Evolutionary conservation across 2,329 filamentous ascomycete genomes (phyloP).

Genomic region (Neonectria hederae): DNA sequence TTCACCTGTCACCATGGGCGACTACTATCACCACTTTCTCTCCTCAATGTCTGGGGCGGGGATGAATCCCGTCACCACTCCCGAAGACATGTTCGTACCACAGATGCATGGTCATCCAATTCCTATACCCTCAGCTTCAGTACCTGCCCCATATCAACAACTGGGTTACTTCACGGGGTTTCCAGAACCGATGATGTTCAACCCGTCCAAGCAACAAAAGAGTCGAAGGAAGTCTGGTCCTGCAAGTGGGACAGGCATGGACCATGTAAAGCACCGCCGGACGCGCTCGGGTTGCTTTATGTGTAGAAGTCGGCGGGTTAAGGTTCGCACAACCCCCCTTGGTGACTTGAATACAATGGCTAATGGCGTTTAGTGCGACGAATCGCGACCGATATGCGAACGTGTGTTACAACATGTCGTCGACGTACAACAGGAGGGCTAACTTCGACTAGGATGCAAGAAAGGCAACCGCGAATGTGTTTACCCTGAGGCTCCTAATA

Average conservation of each 20-base stretch:
- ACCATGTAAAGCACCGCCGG: constrained; percentile 90
- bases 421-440: constrained; percentile 10
- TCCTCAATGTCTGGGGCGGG: constrained; percentile 60
- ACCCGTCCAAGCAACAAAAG: constrained; percentile 58
- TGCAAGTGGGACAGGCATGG: constrained; percentile 54
- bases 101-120: constrained; percentile 47
- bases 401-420: constrained; percentile 55
- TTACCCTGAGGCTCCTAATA: constrained; percentile 78
- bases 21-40: constrained; percentile 66
- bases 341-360: constrained; percentile 3
- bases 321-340: constrained; percentile 56
- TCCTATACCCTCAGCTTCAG: constrained; percentile 44
- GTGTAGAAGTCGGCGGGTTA: constrained; percentile 88
- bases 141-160: constrained; percentile 56
- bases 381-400: constrained; percentile 86
- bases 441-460: constrained; percentile 73
- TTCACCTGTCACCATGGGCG: constrained; percentile 55
- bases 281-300: constrained; percentile 95
- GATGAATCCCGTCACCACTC: constrained; percentile 49
- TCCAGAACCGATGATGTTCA: constrained; percentile 60
- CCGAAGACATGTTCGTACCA: constrained; percentile 53
- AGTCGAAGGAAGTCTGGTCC: constrained; percentile 59
- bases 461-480: constrained; percentile 92
- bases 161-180: constrained; percentile 61
- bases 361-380: constrained; percentile 76